phyloP scores from a whole-genome alignment of 257 asterid genomes.

The Przewalskia tangutica region DNA sequence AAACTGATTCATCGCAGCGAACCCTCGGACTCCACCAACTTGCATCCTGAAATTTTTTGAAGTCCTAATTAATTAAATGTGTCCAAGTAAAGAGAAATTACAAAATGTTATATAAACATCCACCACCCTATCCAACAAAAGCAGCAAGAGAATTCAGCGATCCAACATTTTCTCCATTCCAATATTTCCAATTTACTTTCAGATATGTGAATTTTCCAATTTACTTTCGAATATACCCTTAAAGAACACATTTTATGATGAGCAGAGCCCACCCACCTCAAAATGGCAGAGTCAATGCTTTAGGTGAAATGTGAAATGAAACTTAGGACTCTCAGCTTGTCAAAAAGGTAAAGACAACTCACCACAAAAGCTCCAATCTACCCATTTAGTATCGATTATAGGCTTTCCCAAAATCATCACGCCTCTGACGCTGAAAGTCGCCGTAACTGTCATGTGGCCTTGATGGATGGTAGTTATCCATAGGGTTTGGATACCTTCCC shows the following conservation, averaged over 20 bases:
- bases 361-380: constrained; percentile 42
- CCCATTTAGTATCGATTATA: constrained; percentile 56
- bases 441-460: constrained; percentile 53
- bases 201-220: too few species aligned
- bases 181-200: background rate
- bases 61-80: constrained; percentile 31
- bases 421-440: constrained; percentile 66
- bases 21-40: constrained; percentile 26
- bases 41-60: constrained; percentile 52
- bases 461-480: constrained; percentile 56
- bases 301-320: background rate
- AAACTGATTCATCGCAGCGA: constrained; percentile 27
- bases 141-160: constrained; percentile 11
- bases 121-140: constrained; percentile 13
- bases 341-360: constrained; percentile 40
- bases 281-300: background rate
- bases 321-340: background rate
- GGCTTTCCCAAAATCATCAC: constrained; percentile 56
- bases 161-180: background rate
- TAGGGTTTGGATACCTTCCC: constrained; percentile 48
- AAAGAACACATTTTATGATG: background rate
- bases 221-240: background rate
- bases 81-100: constrained; percentile 13
- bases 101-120: constrained; percentile 17
- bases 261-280: background rate